These are phyloP conservation scores for Gentiana straminea DNA, from an alignment of 257 asterid genomes.

Conservation along the genomic window DNA sequence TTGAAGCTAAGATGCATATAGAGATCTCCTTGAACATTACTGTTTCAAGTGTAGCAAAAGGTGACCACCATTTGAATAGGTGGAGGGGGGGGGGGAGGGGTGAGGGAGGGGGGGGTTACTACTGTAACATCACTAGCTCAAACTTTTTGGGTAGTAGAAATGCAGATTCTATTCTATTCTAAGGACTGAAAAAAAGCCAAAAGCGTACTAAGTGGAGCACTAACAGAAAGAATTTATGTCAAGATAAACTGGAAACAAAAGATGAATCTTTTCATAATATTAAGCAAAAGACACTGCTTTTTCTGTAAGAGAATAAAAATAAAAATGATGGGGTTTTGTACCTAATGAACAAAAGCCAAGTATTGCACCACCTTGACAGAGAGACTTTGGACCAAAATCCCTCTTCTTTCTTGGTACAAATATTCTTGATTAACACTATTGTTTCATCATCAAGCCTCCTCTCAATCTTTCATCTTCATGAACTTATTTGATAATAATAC, in stretches of 20 bases:
- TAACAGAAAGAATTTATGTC: constrained; percentile 19
- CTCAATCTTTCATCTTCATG: not conserved
- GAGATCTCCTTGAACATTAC: no score
- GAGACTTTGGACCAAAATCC: not conserved
- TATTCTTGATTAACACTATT: constrained; percentile 1
- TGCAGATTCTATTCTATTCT: no score
- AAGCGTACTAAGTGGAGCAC: constrained; percentile 17
- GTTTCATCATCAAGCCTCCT: constrained; percentile 14
- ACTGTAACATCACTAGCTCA: no score
- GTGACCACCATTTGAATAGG: no score
- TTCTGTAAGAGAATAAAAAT: constrained; percentile 9
- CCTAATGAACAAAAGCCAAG: not conserved
- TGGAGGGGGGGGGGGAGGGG: no score
- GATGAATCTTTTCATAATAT: constrained; percentile 5
- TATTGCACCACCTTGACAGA: not conserved
- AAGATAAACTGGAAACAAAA: constrained; percentile 1
- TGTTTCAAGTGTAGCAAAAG: no score
- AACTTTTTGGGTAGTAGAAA: no score
- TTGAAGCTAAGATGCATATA: no score
- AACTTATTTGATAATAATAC: not conserved
- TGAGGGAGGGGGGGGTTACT: no score
- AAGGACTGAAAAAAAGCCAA: constrained; percentile 11
- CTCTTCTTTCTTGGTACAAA: not conserved
- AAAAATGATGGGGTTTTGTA: not conserved
- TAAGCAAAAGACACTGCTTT: constrained; percentile 9